Base-by-base conservation (phyloP, 257 asterid genomes). In the Handroanthus guayacan region DNA sequence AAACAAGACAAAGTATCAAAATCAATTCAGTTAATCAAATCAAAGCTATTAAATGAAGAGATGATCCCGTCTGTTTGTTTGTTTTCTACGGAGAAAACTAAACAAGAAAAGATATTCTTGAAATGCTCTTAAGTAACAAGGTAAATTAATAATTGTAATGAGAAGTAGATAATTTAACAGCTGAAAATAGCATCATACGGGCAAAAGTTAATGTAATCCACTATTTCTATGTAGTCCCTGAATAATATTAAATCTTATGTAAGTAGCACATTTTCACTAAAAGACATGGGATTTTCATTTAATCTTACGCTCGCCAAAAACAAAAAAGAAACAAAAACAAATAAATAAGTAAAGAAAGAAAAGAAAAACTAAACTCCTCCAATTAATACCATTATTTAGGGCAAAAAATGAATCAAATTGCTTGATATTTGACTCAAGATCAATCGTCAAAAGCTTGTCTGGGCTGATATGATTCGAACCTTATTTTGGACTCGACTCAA, bases 111-210 rank as follows among this genome's bases (percentile, higher is more conserved):
- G 12, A 1, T 51, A 34, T 5, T 31, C 60, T 1, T 12, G 17
- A n/a, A 43, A n/a, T 41, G 5, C 45, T 41, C 45, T 0, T 41
- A 41, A 20, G 3, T 43, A 57, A 3, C 13, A 43, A 20, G 58
- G 36, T 25, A 72, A 17, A 11, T 48, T 52, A 39, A 34, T 47
- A 45, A 16, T 38, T 4, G 45, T 41, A 41, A 41, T 41, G 45
- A 78, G 12, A 77, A 69, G 62, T 55, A 34, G 5, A 20, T 37
- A 54, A 47, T 55, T 56, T 4, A 20, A 11, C 10, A 57, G 45
- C 44, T 18, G 66, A 71, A 72, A 71, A 71, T 14, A 56, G 17
- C 58, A 69, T 61, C 54, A 71, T 13, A 41, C 20, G 20, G 34
- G 14, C 76, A 43, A 20, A 71, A n/a, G 48, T 8, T 52, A 37